These are phyloP conservation scores for Sicyos baderoa DNA, from an alignment of 306 rosid genomes.

Conservation along the genomic window DNA sequence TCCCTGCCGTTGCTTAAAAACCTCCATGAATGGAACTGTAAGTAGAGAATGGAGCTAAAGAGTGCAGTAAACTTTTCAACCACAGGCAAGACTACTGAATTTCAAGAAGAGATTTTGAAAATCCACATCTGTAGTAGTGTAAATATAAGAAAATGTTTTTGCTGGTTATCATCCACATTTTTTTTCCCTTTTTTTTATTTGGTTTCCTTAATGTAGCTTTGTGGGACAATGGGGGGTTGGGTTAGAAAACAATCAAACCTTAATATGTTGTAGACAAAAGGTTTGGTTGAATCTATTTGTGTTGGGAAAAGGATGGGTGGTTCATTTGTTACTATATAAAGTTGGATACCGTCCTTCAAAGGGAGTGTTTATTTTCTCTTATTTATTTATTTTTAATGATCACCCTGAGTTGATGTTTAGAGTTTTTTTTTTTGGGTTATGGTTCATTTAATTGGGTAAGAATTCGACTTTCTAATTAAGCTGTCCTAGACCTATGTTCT, in stretches of 20 bases:
- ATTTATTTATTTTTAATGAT: slow-evolving; percentile 28
- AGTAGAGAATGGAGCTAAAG: slow-evolving; percentile 52
- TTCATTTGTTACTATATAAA: slow-evolving; percentile 34
- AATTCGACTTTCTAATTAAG: too few relatives aligned
- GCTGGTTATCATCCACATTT: slow-evolving; percentile 29
- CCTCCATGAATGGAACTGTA: slow-evolving; percentile 47
- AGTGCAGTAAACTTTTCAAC: slow-evolving; percentile 30
- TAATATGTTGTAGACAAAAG: slow-evolving; percentile 34
- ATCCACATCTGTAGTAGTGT: slow-evolving; percentile 28
- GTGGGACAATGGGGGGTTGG: slow-evolving; percentile 7
- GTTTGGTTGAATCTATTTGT: slow-evolving; percentile 26
- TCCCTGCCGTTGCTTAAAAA: slow-evolving; percentile 65
- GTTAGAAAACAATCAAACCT: slow-evolving; percentile 28
- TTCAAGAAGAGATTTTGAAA: slow-evolving; percentile 22
- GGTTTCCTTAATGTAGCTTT: slow-evolving; percentile 27
- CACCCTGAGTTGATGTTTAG: slow-evolving; percentile 39
- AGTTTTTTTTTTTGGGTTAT: slow-evolving; percentile 22
- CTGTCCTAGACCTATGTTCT: too few relatives aligned
- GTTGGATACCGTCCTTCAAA: not conserved
- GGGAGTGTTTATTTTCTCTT: slow-evolving; percentile 19
- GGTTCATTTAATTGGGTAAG: slow-evolving; percentile 7
- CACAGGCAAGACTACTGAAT: slow-evolving; percentile 20
- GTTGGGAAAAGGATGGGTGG: slow-evolving; percentile 13
- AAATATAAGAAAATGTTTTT: slow-evolving; percentile 30
- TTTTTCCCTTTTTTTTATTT: slow-evolving; percentile 29